phyloP scores from a whole-genome alignment of 1,284 basidiomycete genomes.

The Inonotus obliquus region DNA sequence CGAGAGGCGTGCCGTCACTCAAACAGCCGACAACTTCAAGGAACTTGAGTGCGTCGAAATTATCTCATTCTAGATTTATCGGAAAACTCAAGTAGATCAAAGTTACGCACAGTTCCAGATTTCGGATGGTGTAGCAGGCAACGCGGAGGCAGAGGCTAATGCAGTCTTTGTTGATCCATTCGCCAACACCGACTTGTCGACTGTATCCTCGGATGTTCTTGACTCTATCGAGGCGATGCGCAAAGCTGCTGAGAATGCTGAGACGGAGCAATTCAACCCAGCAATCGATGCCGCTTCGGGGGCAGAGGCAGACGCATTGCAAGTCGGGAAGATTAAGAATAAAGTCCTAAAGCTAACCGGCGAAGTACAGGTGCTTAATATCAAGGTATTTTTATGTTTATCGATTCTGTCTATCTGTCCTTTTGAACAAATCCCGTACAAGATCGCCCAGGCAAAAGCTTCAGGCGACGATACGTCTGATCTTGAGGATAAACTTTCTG shows the following conservation, averaged over 20 bases:
- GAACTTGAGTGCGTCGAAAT: constrained; percentile 22
- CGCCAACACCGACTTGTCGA: constrained; percentile 17
- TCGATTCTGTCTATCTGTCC: constrained; percentile 8
- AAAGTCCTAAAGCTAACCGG: constrained; percentile 48
- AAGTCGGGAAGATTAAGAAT: constrained; percentile 30
- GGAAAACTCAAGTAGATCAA: background rate
- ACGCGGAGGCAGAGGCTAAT: constrained; percentile 37
- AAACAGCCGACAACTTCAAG: constrained; percentile 20
- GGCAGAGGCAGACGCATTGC: constrained; percentile 24
- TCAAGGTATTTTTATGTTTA: constrained; percentile 27
- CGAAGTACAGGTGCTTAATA: constrained; percentile 36
- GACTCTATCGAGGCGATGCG: constrained; percentile 41
- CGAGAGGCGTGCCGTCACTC: constrained; percentile 8
- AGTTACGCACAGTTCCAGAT: constrained; percentile 45
- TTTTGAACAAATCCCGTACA: background rate
- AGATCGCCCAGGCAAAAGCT: constrained; percentile 36
- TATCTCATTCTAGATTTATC: background rate
- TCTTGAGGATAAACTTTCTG: constrained; percentile 27
- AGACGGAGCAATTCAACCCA: constrained; percentile 41
- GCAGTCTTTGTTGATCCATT: constrained; percentile 35
- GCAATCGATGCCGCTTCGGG: constrained; percentile 38
- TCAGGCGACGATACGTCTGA: constrained; percentile 30
- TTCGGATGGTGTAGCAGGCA: constrained; percentile 39
- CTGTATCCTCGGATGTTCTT: constrained; percentile 26
- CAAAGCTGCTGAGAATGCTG: constrained; percentile 39